Evolutionary conservation across 345 rosid species (phyloP), one percentile per base, ranked within the genome.

Genomic region (Arabidopsis suecica): DNA sequence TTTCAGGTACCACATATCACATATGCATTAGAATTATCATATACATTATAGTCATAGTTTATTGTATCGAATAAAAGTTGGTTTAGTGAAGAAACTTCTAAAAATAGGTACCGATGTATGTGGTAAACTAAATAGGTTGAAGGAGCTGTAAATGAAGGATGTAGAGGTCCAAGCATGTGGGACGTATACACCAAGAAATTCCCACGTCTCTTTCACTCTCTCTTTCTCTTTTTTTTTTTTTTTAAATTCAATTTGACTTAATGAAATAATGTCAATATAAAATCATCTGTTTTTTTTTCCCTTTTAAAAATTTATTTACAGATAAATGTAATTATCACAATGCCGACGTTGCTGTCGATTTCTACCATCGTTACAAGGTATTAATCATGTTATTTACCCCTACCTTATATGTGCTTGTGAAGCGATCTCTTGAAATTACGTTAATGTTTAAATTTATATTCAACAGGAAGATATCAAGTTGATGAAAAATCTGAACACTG

Each of bases 281-380:
- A 55, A 18, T 58, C 44, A 42, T 53, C 12, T 69, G 2, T 18
- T 41, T 7, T 41, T 18, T 32, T 25, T n/a, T 1, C 18, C 18
- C 18, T 16, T 3, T 6, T 12, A 0, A 12, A 2, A 6, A 38
- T 6, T 6, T 16, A 3, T 4, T 74, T 60, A 11, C 84, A 88
- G 87, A 75, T 10, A 83, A 73, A 65, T 80, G 83, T 69, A 57
- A 84, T 42, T 23, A 59, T 23, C 76, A 84, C 37, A 82, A 83
- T 10, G 89, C 86, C 38, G 87, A 84, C 23, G 72, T 77, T 8
- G 87, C 88, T 1, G 59, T 80, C 22, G 88, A 86, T 54, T 78
- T 76, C 42, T 88, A 83, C 63, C 83, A 88, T 37, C 83, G 74
- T 23, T 84, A 84, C 68, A 82, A 83, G 84, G 89, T 85, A 45